phyloP scores from a whole-genome alignment of 257 asterid species.

The Echium plantagineum region DNA sequence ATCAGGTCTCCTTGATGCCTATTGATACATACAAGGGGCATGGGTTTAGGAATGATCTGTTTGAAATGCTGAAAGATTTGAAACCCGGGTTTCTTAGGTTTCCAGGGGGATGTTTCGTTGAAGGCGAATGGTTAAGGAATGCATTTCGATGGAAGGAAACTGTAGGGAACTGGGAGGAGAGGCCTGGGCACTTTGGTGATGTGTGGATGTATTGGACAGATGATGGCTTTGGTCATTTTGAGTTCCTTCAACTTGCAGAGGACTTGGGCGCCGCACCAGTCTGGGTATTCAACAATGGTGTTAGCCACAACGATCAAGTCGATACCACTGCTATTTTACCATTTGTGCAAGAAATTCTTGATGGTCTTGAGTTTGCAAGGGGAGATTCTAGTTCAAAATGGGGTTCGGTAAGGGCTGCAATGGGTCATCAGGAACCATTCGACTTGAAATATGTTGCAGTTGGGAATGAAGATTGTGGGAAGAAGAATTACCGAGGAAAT shows the following conservation, averaged over 20 bases:
- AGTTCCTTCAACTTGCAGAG: slow-evolving; percentile 97
- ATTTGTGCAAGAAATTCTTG: slow-evolving; percentile 71
- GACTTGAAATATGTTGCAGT: slow-evolving; percentile 86
- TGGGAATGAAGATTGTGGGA: slow-evolving; percentile 95
- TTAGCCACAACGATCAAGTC: slow-evolving; percentile 90
- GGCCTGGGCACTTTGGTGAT: slow-evolving; percentile 95
- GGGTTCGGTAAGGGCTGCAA: slow-evolving; percentile 84
- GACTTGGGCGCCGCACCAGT: slow-evolving; percentile 80
- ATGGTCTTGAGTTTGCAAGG: slow-evolving; percentile 85
- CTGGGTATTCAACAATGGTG: slow-evolving; percentile 96
- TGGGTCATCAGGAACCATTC: slow-evolving; percentile 94
- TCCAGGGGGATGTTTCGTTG: slow-evolving; percentile 99
- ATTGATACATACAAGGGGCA: slow-evolving; percentile 90
- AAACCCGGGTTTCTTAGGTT: slow-evolving; percentile 78
- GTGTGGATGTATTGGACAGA: slow-evolving; percentile 99
- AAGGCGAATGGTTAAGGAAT: slow-evolving; percentile 85
- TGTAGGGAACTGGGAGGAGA: slow-evolving; percentile 91
- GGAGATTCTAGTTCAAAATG: slow-evolving; percentile 71
- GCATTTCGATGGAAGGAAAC: slow-evolving; percentile 98
- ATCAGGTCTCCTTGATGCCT: slow-evolving; percentile 96
- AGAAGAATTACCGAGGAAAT: slow-evolving; percentile 71
- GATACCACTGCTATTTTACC: slow-evolving; percentile 56
- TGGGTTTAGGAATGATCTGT: slow-evolving; percentile 87
- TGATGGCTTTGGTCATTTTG: slow-evolving; percentile 84
- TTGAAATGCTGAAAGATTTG: slow-evolving; percentile 56